These are phyloP conservation scores for Leucocoprinus leucothites DNA, from an alignment of 768 basidiomycete genomes.

Conservation along the genomic window DNA sequence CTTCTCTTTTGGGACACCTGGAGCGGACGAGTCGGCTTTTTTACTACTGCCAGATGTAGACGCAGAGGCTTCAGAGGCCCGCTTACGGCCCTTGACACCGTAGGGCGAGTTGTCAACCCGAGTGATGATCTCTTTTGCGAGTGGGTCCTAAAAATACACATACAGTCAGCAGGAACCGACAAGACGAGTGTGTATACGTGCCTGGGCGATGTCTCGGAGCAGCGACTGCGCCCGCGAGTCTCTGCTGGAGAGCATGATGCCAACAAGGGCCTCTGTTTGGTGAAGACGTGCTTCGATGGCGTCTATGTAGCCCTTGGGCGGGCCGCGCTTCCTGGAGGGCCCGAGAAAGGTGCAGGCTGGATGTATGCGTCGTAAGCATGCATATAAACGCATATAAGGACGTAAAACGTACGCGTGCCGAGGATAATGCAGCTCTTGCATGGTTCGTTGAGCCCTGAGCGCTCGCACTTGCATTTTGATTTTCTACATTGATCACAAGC, in stretches of 20 bases:
- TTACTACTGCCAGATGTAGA: constrained; percentile 17
- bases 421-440: constrained; percentile 79
- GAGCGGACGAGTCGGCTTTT: constrained; percentile 19
- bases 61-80: constrained; percentile 25
- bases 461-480: constrained; percentile 88
- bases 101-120: constrained; percentile 82
- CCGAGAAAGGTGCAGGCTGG: constrained; percentile 77
- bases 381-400: constrained; percentile 1
- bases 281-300: constrained; percentile 90
- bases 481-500: constrained; percentile 90
- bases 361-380: not conserved
- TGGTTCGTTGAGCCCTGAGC: constrained; percentile 51
- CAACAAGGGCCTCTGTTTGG: constrained; percentile 86
- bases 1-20: constrained; percentile 21
- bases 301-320: constrained; percentile 93
- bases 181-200: constrained; percentile 20
- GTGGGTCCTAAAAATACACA: constrained; percentile 51
- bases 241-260: constrained; percentile 64
- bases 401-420: constrained; percentile 52
- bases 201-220: constrained; percentile 50
- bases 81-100: constrained; percentile 68
- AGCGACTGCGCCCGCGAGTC: constrained; percentile 40
- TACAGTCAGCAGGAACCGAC: constrained; percentile 4
- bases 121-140: constrained; percentile 76
- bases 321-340: constrained; percentile 79